Evolutionary conservation across 202 grass and related monocot species (phyloP), one percentile per base, ranked within the genome.

Genomic region (Carex arenaria): DNA sequence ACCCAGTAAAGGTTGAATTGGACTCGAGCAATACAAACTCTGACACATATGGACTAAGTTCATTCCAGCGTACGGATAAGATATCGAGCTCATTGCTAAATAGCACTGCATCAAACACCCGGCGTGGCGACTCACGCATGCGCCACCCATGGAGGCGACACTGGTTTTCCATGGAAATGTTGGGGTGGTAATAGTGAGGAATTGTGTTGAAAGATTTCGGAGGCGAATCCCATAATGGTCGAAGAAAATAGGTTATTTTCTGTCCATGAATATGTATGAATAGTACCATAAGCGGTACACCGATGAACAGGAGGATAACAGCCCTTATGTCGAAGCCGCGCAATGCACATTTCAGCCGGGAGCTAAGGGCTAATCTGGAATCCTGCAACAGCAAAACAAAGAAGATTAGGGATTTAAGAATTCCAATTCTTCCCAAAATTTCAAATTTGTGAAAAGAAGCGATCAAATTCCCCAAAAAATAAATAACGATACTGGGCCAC

Each of bases 31-130:
- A 83, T 28, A 99, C 90, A 62, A 94, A 96, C 81, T 99, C 96
- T 8, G 91, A 95, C 22, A 99, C 91, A 73, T 94, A 99, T 3
- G 96, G 96, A 75, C 93, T 99, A 12, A 99, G 91, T 53, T 99
- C 96, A 53, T 99, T 93, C 96, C 96, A 99, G 13, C 96, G 93
- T 15, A 99, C 87, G 8, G 88, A 85, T 26, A 99, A 93, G 20
- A 99, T 99, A 78, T 99, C 96, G 23, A 99, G 87, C 78, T 99
- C 96, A 64, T 99, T 99, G 68, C 93, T 99, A 91, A 99, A 99
- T 17, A 99, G 87, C 5, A 99, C 96, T 17, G 91, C 96, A 86
- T 99, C 96, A 2, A 96, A 94, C 18, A 99, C 96, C 11, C 93
- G 93, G 0, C 96, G 91, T 17, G 96, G 96, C 3, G 85, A 90